A percentile compares a stretch with the other conserved stretches of the same genome.
phyloP scores from a whole-genome alignment of 1,284 basidiomycete genomes.

The Ceratobasidium sp. region DNA sequence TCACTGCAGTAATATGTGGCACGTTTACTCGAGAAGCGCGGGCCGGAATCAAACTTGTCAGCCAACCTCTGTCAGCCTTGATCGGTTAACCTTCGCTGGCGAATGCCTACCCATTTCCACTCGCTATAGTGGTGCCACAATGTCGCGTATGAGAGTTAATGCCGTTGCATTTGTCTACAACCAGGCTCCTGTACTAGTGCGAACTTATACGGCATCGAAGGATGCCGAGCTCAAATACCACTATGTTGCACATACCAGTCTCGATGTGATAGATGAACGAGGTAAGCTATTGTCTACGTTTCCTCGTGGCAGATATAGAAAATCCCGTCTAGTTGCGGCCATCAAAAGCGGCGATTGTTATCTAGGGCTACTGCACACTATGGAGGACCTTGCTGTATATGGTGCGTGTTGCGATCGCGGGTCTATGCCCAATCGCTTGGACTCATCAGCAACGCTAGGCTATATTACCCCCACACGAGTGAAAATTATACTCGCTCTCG shows the following conservation, averaged over 20 bases:
- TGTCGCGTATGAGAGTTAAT: constrained; percentile 39
- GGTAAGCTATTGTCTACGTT: constrained; percentile 34
- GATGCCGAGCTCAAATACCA: constrained; percentile 44
- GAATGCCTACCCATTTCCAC: too few relatives aligned
- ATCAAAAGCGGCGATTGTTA: constrained; percentile 73
- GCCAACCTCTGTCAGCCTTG: too few relatives aligned
- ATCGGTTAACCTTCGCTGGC: too few relatives aligned
- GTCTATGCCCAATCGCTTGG: neutral
- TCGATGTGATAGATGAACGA: constrained; percentile 45
- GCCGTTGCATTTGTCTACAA: constrained; percentile 43
- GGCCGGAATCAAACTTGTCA: neutral
- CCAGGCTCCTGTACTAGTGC: constrained; percentile 43
- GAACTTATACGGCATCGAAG: constrained; percentile 39
- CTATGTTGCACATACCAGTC: constrained; percentile 44
- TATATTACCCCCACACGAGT: constrained; percentile 80
- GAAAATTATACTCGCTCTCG: constrained; percentile 76
- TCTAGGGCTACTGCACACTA: constrained; percentile 73
- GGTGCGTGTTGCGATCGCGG: constrained; percentile 47
- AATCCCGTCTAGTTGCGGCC: constrained; percentile 46
- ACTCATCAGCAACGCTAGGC: constrained; percentile 47
- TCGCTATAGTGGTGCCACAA: neutral
- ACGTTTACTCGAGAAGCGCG: neutral
- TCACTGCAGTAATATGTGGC: constrained; percentile 33
- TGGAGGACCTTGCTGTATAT: constrained; percentile 82
- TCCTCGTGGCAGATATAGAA: constrained; percentile 3